phyloP scores from a whole-genome alignment of 169 alveolate genomes.

The Theileria annulata region DNA sequence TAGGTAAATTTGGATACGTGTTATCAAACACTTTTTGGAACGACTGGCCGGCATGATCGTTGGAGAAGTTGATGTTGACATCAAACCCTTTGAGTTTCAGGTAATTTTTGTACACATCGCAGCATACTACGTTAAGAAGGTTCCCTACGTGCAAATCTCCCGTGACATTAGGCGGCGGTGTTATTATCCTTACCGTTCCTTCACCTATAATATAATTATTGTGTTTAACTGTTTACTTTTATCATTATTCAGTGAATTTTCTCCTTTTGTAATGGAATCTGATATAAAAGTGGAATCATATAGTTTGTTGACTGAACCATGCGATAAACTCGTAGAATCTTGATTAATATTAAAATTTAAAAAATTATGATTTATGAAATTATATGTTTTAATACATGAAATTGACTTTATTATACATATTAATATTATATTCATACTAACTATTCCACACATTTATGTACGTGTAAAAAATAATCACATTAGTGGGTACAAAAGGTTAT shows the following conservation, averaged over 20 bases:
- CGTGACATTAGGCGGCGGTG: conserved; percentile 68
- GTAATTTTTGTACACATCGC: conserved; percentile 34
- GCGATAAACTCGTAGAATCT: too few relatives aligned
- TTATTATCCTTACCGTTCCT: conserved; percentile 22
- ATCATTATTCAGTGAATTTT: too few relatives aligned
- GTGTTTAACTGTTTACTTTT: too few relatives aligned
- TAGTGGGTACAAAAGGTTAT: conserved; percentile 70
- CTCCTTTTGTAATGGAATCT: too few relatives aligned
- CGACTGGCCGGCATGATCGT: conserved; percentile 66
- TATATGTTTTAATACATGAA: too few relatives aligned
- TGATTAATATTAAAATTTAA: too few relatives aligned
- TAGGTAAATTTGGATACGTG: too few relatives aligned
- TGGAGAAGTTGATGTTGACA: conserved; percentile 42
- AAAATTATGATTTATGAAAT: too few relatives aligned
- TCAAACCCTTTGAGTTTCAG: conserved; percentile 1
- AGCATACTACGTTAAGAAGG: conserved; percentile 48
- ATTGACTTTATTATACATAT: not conserved
- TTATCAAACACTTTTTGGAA: conserved; percentile 29
- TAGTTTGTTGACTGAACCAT: too few relatives aligned
- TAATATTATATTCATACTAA: not conserved
- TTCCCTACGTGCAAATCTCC: conserved; percentile 67
- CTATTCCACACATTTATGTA: not conserved
- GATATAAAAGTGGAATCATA: too few relatives aligned
- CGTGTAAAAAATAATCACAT: not conserved
- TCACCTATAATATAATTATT: not conserved